Evolutionary conservation across 1,284 basidiomycete species (phyloP).

Genomic region (Coniferiporia weirii): DNA sequence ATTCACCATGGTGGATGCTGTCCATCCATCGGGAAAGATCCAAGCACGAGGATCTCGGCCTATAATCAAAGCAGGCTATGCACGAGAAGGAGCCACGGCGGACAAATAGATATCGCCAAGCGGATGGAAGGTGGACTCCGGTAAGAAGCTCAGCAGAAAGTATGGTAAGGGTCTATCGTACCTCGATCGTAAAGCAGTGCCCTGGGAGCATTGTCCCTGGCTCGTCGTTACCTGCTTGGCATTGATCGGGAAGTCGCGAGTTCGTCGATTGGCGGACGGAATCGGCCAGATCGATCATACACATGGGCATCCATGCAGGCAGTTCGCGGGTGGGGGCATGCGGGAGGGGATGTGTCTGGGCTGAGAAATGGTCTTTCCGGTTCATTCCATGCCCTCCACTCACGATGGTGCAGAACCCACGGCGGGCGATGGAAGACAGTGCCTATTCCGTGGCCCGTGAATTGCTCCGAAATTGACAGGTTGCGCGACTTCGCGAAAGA

Average conservation of each 20-base stretch:
- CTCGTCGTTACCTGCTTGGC: constrained; percentile 64
- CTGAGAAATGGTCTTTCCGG: neutral
- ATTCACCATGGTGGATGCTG: constrained; percentile 72
- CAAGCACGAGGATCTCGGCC: constrained; percentile 60
- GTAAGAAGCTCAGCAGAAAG: too few relatives aligned
- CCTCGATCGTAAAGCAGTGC: constrained; percentile 88
- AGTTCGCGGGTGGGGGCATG: too few relatives aligned
- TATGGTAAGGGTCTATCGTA: constrained; percentile 24
- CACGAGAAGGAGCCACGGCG: neutral
- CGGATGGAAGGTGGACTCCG: too few relatives aligned
- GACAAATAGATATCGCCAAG: neutral
- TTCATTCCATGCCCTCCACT: constrained; percentile 22
- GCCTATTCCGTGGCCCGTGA: constrained; percentile 87
- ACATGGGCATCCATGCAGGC: neutral
- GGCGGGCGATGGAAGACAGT: constrained; percentile 78
- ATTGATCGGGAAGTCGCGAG: neutral
- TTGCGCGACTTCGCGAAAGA: constrained; percentile 39
- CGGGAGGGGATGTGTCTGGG: too few relatives aligned
- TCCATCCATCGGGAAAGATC: constrained; percentile 89
- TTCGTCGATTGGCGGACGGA: neutral
- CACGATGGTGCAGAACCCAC: constrained; percentile 75
- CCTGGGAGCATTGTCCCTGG: constrained; percentile 75
- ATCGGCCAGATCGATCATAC: neutral
- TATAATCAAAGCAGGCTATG: constrained; percentile 72
- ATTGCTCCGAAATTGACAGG: constrained; percentile 68